Evolutionary conservation across 495 filamentous ascomycete species (phyloP).

Genomic region (Pseudoneurospora amorphoporcata): DNA sequence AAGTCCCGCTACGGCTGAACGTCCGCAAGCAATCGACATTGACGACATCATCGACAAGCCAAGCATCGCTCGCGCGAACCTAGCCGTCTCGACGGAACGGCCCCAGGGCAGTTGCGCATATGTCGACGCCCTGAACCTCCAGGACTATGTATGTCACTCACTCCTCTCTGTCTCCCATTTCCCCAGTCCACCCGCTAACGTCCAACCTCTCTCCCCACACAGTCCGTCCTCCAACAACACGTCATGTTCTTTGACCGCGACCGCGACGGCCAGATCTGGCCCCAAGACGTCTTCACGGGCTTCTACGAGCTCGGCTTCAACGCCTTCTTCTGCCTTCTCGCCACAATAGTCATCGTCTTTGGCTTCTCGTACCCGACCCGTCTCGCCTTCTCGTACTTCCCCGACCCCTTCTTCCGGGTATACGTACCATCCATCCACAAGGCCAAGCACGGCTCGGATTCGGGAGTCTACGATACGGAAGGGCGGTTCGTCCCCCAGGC

Average conservation of each 20-base stretch:
- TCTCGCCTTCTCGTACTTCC: conserved; percentile 33
- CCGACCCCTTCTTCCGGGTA: conserved; percentile 33
- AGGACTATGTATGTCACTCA: conserved; percentile 1
- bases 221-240: conserved; percentile 43
- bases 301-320: conserved; percentile 44
- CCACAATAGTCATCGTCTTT: conserved; percentile 37
- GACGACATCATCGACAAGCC: conserved; percentile 9
- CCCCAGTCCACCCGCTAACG: background rate
- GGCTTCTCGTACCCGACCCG: conserved; percentile 43
- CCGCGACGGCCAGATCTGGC: conserved; percentile 41
- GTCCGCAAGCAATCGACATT: conserved; percentile 5
- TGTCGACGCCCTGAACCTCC: background rate
- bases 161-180: background rate
- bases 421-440: conserved; percentile 42
- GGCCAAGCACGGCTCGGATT: conserved; percentile 47
- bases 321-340: conserved; percentile 32
- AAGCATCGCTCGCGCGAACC: conserved; percentile 24
- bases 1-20: conserved; percentile 1
- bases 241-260: conserved; percentile 39
- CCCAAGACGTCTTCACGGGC: conserved; percentile 42
- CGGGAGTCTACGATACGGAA: conserved; percentile 41
- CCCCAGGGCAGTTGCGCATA: conserved; percentile 23
- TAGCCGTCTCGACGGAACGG: conserved; percentile 20
- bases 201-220: conserved; percentile 1
- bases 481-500: conserved; percentile 43